Base-by-base conservation (phyloP, 2,329 filamentous ascomycete species). In the Berkeleyomyces basicola region DNA sequence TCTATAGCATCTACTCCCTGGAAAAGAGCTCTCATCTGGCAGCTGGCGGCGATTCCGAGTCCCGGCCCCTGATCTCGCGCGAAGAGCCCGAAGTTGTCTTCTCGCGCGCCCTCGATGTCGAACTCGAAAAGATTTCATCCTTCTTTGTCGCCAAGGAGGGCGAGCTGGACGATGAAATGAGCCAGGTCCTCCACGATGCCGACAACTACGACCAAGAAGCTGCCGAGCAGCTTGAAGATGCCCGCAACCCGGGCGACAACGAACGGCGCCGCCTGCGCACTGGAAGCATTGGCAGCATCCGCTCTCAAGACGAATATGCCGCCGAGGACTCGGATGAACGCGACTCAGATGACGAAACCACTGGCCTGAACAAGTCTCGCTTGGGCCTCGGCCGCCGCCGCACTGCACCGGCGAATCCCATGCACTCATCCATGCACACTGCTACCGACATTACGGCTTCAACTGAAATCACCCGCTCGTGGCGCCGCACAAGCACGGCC, bases 111-210 rank as follows among this genome's bases (percentile, higher is more conserved):
- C 81, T 99, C 16, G 90, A 95, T 70, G 81, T 87, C 49, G 93
- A 99, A 72, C 77, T 99, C 59, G 91, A 97, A 70, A 97, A 97
- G 78, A 90, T 99, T 65, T 87, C 83, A 69, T 87, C 86, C 0
- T 99, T 99, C 73, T 97, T 93, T 73, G 81, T 85, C 66, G 75
- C 89, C 65, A 99, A 99, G 73, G 91, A 99, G 74, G 78, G 83
- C 33, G 92, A 97, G 72, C 84, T 99, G 11, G 83, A 87, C 65
- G 84, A 86, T 61, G 92, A 96, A 71, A 83, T 92, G 7, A 83
- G 86, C 58, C 81, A 85, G 43, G 76, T 97, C n/a, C 74, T 92
- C 62, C 78, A 79, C 58, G 92, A 97, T 69, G 82, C 89, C 49
- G 82, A 83, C 61, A 76, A 77, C 5, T 89, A 85, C 68, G 79